Evolutionary conservation across 1,284 basidiomycete species (phyloP).

Genomic region (Cutaneotrichosporon sp.): DNA sequence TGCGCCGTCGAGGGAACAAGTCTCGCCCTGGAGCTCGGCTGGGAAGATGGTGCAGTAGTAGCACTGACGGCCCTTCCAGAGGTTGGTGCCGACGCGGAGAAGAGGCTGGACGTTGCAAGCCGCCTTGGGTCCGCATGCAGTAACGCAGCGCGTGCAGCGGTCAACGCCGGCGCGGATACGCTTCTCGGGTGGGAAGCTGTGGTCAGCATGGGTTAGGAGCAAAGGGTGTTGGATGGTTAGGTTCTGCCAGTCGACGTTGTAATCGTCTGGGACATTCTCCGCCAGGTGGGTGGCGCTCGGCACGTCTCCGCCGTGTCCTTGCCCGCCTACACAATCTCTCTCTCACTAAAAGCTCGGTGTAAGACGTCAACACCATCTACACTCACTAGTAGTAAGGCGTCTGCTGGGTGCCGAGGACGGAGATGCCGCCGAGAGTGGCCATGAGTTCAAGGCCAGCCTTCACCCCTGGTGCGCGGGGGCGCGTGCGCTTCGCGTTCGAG

Average conservation of each 20-base stretch:
- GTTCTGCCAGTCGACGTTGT: too few relatives aligned
- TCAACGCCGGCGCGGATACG: conserved; percentile 14
- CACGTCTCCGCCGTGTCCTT: too few relatives aligned
- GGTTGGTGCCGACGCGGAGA: conserved; percentile 11
- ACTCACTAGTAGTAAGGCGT: conserved; percentile 20
- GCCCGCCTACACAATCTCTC: too few relatives aligned
- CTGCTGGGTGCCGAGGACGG: conserved; percentile 14
- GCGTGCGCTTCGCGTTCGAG: conserved; percentile 11
- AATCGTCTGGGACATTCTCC: background rate
- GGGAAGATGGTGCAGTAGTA: conserved; percentile 18
- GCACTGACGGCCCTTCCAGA: conserved; percentile 15
- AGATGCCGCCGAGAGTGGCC: conserved; percentile 19
- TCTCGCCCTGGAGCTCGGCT: conserved; percentile 13
- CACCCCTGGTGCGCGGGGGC: conserved; percentile 10
- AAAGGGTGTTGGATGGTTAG: too few relatives aligned
- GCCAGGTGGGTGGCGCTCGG: background rate
- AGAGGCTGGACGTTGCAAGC: conserved; percentile 18
- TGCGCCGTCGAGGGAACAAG: conserved; percentile 16
- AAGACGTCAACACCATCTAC: background rate
- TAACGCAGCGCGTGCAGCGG: conserved; percentile 18
- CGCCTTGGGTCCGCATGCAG: conserved; percentile 11
- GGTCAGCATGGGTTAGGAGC: background rate
- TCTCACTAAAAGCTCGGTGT: background rate
- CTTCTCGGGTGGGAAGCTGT: conserved; percentile 15
- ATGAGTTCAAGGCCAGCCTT: conserved; percentile 21